phyloP scores from a whole-genome alignment of 2,329 filamentous ascomycete species.

The Ceratocystiopsis sp. region DNA sequence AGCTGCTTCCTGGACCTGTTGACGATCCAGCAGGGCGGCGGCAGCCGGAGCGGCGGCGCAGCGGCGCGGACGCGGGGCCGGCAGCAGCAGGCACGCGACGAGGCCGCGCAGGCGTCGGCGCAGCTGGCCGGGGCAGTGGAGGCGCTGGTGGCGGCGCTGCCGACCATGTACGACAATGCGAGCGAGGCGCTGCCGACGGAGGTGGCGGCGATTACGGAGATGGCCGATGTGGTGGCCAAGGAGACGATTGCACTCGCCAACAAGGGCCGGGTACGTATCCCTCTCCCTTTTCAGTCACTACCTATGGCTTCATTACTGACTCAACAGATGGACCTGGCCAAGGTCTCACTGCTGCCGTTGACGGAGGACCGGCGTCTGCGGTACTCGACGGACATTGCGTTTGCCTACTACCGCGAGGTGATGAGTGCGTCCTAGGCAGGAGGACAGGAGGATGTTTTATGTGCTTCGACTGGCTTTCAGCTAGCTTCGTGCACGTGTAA shows the following conservation, averaged over 20 bases:
- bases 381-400: constrained; percentile 53
- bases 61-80: constrained; percentile 7
- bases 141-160: constrained; percentile 37
- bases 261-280: constrained; percentile 35
- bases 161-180: constrained; percentile 31
- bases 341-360: constrained; percentile 43
- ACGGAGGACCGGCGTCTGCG: constrained; percentile 56
- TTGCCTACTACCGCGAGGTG: constrained; percentile 49
- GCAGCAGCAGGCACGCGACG: constrained; percentile 7
- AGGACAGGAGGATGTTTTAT: too few species aligned
- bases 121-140: constrained; percentile 29
- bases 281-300: too few species aligned
- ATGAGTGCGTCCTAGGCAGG: constrained; percentile 26
- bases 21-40: constrained; percentile 19
- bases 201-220: constrained; percentile 64
- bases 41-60: constrained; percentile 10
- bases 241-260: constrained; percentile 39
- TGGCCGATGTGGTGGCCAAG: constrained; percentile 56
- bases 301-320: constrained; percentile 9
- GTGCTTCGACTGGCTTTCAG: too few species aligned
- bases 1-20: constrained; percentile 38
- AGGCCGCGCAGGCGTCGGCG: constrained; percentile 12
- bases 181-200: constrained; percentile 28
- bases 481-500: too few species aligned
- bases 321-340: constrained; percentile 24